phyloP scores from a whole-genome alignment of 169 alveolate genomes.

The Plasmodium gonderi region DNA sequence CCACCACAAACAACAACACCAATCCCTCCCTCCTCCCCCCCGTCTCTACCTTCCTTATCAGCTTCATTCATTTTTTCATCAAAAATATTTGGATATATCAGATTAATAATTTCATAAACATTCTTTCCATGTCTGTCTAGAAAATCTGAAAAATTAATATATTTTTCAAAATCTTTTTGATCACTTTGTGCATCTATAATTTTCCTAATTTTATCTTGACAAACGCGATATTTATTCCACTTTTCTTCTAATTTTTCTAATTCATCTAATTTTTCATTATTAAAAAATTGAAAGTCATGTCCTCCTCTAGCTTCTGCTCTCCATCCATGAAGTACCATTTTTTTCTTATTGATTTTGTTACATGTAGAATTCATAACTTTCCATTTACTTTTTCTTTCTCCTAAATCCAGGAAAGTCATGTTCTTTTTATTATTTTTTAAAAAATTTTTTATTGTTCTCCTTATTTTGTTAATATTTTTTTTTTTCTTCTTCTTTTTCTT shows the following conservation, averaged over 20 bases:
- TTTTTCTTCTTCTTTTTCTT: slow-evolving; percentile 15
- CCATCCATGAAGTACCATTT: slow-evolving; percentile 90
- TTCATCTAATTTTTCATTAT: slow-evolving; percentile 76
- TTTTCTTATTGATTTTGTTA: slow-evolving; percentile 66
- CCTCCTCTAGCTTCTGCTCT: slow-evolving; percentile 93
- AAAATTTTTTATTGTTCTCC: slow-evolving; percentile 61
- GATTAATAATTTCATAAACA: slow-evolving; percentile 84
- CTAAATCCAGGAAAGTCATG: slow-evolving; percentile 84
- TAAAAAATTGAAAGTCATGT: slow-evolving; percentile 93
- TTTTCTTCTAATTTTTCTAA: slow-evolving; percentile 55
- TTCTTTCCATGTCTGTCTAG: slow-evolving; percentile 76
- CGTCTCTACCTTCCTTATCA: background rate
- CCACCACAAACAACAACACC: background rate
- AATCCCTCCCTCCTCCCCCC: background rate
- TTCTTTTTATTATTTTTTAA: slow-evolving; percentile 45
- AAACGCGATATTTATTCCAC: slow-evolving; percentile 35
- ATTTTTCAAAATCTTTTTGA: slow-evolving; percentile 75
- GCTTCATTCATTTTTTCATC: slow-evolving; percentile 7
- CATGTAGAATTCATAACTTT: slow-evolving; percentile 78
- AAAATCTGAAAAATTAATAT: slow-evolving; percentile 76
- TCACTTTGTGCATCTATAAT: slow-evolving; percentile 66
- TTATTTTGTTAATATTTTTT: slow-evolving; percentile 37
- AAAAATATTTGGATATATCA: slow-evolving; percentile 70
- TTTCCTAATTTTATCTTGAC: slow-evolving; percentile 69
- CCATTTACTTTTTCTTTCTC: slow-evolving; percentile 90